Evolutionary conservation across 2,329 filamentous ascomycete genomes (phyloP).

Genomic region (Aspergillus transmontanensis): DNA sequence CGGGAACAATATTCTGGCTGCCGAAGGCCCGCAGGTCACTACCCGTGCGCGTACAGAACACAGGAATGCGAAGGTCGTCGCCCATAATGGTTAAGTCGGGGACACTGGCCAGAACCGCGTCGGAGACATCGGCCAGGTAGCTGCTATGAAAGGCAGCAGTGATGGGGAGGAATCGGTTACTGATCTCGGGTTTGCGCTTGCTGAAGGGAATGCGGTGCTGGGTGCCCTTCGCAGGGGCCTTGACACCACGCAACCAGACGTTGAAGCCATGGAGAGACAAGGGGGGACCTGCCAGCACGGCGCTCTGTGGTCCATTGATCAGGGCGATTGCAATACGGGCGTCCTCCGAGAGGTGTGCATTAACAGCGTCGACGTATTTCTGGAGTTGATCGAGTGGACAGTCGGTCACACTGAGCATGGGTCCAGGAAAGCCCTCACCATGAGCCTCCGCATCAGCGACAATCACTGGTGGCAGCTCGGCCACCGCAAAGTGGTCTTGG

Average conservation of each 20-base stretch:
- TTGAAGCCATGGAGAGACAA: slow-evolving; percentile 97
- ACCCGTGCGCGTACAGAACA: slow-evolving; percentile 88
- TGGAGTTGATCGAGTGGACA: slow-evolving; percentile 85
- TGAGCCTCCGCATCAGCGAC: slow-evolving; percentile 78
- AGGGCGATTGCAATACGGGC: slow-evolving; percentile 94
- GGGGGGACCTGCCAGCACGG: slow-evolving; percentile 94
- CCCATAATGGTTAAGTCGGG: slow-evolving; percentile 71
- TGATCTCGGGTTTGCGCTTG: slow-evolving; percentile 93
- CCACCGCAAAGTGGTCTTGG: not conserved
- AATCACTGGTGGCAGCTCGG: not conserved
- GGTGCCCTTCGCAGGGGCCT: slow-evolving; percentile 92
- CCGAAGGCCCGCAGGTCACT: slow-evolving; percentile 75
- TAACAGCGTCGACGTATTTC: slow-evolving; percentile 94
- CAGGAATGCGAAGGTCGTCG: slow-evolving; percentile 75
- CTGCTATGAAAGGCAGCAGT: slow-evolving; percentile 98
- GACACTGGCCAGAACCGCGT: slow-evolving; percentile 68
- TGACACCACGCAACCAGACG: slow-evolving; percentile 90
- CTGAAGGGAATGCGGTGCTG: slow-evolving; percentile 94
- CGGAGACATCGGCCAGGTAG: slow-evolving; percentile 84
- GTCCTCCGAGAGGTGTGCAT: slow-evolving; percentile 89
- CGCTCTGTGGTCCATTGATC: slow-evolving; percentile 93
- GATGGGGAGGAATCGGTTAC: slow-evolving; percentile 95
- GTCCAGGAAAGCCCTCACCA: slow-evolving; percentile 92
- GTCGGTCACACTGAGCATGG: slow-evolving; percentile 97
- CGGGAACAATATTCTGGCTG: slow-evolving; percentile 78